Evolutionary conservation across 257 asterid genomes (phyloP).

Genomic region (Nicotiana knightiana): DNA sequence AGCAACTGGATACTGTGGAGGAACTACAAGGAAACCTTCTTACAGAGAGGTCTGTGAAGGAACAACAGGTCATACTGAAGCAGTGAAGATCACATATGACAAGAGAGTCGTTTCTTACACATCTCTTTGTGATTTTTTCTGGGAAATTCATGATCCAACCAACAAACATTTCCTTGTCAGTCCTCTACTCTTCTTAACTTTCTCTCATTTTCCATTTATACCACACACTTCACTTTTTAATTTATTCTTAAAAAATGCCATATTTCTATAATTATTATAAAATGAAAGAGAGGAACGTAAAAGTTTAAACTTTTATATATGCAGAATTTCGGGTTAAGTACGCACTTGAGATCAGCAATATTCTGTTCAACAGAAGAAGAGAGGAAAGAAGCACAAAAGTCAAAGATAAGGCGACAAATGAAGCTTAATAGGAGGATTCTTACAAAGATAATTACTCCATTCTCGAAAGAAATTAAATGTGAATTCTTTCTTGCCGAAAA

Average conservation of each 20-base stretch:
- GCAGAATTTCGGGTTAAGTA: conserved; percentile 12
- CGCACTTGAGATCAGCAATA: conserved; percentile 6
- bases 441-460: not conserved
- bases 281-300: too few relatives aligned
- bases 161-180: not conserved
- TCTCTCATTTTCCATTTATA: too few relatives aligned
- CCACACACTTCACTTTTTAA: too few relatives aligned
- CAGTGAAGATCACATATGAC: not conserved
- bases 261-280: too few relatives aligned
- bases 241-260: too few relatives aligned
- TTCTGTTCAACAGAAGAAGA: conserved; percentile 6
- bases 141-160: conserved; percentile 2
- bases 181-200: not conserved
- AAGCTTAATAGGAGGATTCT: conserved; percentile 5
- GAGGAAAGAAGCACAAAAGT: conserved; percentile 10
- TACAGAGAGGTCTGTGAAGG: conserved; percentile 2
- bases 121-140: conserved; percentile 7
- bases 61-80: not conserved
- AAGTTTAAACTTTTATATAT: not conserved
- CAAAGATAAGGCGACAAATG: conserved; percentile 13
- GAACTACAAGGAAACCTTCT: not conserved
- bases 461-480: not conserved
- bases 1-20: conserved; percentile 6
- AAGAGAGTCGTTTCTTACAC: not conserved
- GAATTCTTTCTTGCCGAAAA: conserved; percentile 5